Evolutionary conservation across 306 rosid genomes (phyloP).

Genomic region (Parietaria judaica): DNA sequence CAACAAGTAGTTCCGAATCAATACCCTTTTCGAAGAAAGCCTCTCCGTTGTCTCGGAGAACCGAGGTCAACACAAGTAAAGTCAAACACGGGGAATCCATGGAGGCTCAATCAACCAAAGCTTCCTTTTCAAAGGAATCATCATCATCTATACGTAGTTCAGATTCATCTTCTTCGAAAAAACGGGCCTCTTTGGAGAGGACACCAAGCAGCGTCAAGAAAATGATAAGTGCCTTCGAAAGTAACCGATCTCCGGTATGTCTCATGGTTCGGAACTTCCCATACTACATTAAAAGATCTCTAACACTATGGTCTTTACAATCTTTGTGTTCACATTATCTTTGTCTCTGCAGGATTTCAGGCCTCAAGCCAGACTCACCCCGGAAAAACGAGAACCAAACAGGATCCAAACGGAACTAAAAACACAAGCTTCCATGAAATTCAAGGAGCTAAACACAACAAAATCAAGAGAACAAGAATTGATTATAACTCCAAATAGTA

Average conservation of each 20-base stretch:
- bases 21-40: conserved; percentile 9
- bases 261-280: neutral
- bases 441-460: conserved; percentile 20
- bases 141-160: no score
- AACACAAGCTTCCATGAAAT: conserved; percentile 11
- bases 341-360: conserved; percentile 43
- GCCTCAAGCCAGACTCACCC: conserved; percentile 46
- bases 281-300: neutral
- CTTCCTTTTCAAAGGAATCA: neutral
- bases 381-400: conserved; percentile 19
- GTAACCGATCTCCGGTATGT: conserved; percentile 57
- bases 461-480: conserved; percentile 17
- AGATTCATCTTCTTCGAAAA: neutral
- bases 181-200: conserved; percentile 17
- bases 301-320: neutral
- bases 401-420: conserved; percentile 11
- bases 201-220: conserved; percentile 52
- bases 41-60: no score
- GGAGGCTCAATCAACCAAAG: no score
- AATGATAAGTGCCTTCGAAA: conserved; percentile 72
- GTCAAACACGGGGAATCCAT: no score
- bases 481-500: conserved; percentile 17
- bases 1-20: neutral
- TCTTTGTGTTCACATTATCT: conserved; percentile 13
- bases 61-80: no score